These are phyloP conservation scores for Cryptosporidium viatorum DNA, from an alignment of 169 alveolate genomes.

Conservation along the genomic window DNA sequence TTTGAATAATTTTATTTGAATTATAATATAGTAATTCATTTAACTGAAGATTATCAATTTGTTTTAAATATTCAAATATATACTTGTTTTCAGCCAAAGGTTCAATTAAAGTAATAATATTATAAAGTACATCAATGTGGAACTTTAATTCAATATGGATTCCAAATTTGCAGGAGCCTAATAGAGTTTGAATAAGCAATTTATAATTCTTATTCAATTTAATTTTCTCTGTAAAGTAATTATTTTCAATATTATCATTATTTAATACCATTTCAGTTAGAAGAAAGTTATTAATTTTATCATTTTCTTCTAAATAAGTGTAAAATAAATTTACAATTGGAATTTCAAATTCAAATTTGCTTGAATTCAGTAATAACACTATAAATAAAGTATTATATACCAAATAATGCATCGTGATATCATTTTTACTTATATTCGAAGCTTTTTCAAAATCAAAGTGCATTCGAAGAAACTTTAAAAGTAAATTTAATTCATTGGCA, in stretches of 20 bases:
- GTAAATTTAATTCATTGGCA: background rate
- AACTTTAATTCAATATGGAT: background rate
- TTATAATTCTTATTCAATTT: background rate
- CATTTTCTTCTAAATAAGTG: constrained; percentile 11
- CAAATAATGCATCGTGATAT: background rate
- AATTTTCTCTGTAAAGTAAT: background rate
- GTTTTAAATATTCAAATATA: background rate
- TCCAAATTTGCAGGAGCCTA: constrained; percentile 21
- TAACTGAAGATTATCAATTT: background rate
- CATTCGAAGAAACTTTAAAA: background rate
- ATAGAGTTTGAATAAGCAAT: background rate
- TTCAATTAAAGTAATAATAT: background rate
- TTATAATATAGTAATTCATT: background rate
- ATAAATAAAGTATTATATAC: constrained; percentile 6
- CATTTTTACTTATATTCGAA: background rate
- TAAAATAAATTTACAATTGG: background rate
- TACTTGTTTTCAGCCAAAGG: background rate
- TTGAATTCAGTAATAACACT: background rate
- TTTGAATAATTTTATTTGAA: background rate
- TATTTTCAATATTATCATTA: background rate
- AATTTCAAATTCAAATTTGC: background rate
- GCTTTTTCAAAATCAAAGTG: constrained; percentile 11
- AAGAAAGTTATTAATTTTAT: background rate
- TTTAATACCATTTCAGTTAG: constrained; percentile 19
- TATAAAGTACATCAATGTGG: constrained; percentile 1